Evolutionary conservation across 345 rosid genomes (phyloP), one percentile per base, ranked within the genome.

Genomic region (Hibiscus tridactylites): DNA sequence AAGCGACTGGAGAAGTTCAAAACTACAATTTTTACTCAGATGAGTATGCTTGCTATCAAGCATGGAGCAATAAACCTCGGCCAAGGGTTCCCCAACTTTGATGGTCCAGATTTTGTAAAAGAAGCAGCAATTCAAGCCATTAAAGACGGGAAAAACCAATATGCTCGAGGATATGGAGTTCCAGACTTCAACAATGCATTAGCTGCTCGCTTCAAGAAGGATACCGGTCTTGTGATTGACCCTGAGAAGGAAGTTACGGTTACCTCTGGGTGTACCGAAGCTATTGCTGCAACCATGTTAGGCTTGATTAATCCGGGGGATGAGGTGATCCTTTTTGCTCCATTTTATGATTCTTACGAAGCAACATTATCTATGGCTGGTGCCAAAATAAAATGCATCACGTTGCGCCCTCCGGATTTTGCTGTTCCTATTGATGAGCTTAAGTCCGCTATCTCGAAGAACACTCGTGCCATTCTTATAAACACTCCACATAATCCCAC

Each of bases 331-430:
- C 73, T 95, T 73, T 89, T 95, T 79, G 96, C 97, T 44, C 97
- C 98, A 2, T 92, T 92, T 68, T 95, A 92, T 28, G 96, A 95
- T 82, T 95, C 98, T 2, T 92, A 95, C 52, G 94, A 92, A 79
- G 97, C 99, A 4, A 95, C 97, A 5, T 83, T 95, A 26, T 95
- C 94, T n/a, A 95, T 95, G 97, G 99, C 93, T 66, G 97, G 97
- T 63, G 99, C 99, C 9, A 78, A 89, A 71, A 70, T 29, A 86
- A 87, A 78, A 50, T 59, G 91, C 80, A 89, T 95, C 79, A 89
- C 97, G 49, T 74, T 95, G 75, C 80, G 80, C 7, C 98, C 99
- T 24, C 98, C 98, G 0, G 88, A 89, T 77, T 95, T 95, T 77
- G 71, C 90, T 0, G 71, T 86, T 58, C 96, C 97, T 13, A 73